These are phyloP conservation scores for Monilinia laxa DNA, from an alignment of 2,329 filamentous ascomycete genomes.

Conservation along the genomic window DNA sequence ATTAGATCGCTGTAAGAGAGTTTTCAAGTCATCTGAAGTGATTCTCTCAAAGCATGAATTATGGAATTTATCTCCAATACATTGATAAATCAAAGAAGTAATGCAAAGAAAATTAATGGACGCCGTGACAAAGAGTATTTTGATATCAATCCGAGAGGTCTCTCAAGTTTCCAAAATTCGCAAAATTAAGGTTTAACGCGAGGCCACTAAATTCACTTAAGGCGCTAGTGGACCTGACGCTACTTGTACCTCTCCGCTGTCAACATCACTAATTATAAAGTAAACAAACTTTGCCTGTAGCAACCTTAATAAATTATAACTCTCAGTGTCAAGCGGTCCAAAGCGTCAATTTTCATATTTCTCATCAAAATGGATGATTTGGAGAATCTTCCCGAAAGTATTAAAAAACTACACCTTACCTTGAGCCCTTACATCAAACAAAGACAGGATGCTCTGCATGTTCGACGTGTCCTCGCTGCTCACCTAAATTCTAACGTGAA, in stretches of 20 bases:
- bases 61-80: slow-evolving; percentile 9
- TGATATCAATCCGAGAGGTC: slow-evolving; percentile 11
- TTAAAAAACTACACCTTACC: slow-evolving; percentile 45
- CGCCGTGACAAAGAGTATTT: slow-evolving; percentile 8
- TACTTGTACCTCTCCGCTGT: not conserved
- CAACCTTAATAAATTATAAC: not conserved
- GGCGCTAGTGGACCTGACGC: slow-evolving; percentile 12
- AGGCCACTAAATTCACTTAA: slow-evolving; percentile 17
- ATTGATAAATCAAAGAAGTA: slow-evolving; percentile 6
- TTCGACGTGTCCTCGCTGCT: slow-evolving; percentile 55
- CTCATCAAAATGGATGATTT: slow-evolving; percentile 30
- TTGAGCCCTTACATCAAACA: slow-evolving; percentile 56
- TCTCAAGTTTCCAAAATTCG: slow-evolving; percentile 21
- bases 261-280: not conserved
- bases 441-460: slow-evolving; percentile 56
- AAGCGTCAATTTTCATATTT: slow-evolving; percentile 1
- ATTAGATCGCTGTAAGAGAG: slow-evolving; percentile 19
- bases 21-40: slow-evolving; percentile 23
- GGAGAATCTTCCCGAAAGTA: slow-evolving; percentile 39
- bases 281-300: slow-evolving; percentile 5
- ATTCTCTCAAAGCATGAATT: slow-evolving; percentile 19
- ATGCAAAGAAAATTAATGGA: slow-evolving; percentile 14
- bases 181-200: slow-evolving; percentile 25
- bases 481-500: slow-evolving; percentile 51
- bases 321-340: not conserved